These are phyloP conservation scores for Turritis glabra DNA, from an alignment of 345 rosid species.

Conservation along the genomic window DNA sequence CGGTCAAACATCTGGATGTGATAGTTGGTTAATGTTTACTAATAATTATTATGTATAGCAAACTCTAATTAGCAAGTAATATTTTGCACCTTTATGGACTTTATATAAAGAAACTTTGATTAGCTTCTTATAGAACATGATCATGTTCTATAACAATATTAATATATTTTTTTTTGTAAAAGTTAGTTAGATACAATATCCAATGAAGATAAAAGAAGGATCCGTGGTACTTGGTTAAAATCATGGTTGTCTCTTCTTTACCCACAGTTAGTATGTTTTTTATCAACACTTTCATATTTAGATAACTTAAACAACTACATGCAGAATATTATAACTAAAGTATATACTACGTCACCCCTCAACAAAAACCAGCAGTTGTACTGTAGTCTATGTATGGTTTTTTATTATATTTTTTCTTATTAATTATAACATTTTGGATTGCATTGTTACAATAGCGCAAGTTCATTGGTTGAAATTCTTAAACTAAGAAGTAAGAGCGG, in stretches of 20 bases:
- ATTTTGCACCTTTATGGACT: constrained; percentile 21
- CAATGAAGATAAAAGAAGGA: constrained; percentile 13
- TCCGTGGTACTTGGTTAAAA: constrained; percentile 29
- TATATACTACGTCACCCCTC: neutral
- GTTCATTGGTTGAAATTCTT: neutral
- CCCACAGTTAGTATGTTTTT: neutral
- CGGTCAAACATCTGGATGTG: constrained; percentile 35
- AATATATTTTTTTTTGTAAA: neutral
- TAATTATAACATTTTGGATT: neutral
- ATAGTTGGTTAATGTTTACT: constrained; percentile 27
- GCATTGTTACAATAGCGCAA: neutral
- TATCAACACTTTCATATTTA: neutral
- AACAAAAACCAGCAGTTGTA: neutral
- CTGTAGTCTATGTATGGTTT: neutral
- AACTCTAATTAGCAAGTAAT: constrained; percentile 28
- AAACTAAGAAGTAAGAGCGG: neutral
- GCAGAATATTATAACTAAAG: neutral
- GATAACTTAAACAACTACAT: neutral
- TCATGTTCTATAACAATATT: constrained; percentile 10
- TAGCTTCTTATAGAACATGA: constrained; percentile 26
- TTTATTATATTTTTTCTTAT: neutral
- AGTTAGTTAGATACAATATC: constrained; percentile 12
- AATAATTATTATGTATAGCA: constrained; percentile 8
- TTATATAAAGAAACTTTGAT: constrained; percentile 19
- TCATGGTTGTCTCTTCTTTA: constrained; percentile 28